Evolutionary conservation across 2,329 filamentous ascomycete species (phyloP).

Genomic region (Beauveria pseudobassiana): DNA sequence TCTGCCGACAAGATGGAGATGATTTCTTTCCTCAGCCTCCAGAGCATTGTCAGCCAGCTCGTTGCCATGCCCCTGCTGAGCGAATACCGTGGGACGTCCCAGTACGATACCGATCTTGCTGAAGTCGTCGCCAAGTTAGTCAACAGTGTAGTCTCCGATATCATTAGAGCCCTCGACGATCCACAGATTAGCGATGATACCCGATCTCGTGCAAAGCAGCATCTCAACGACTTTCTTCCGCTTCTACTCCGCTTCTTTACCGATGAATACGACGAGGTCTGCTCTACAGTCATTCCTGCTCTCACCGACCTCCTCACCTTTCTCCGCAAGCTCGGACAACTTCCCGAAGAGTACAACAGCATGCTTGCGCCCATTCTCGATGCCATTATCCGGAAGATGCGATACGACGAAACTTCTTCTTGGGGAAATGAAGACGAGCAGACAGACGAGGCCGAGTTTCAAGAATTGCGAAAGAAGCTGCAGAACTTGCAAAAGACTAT

Average conservation of each 20-base stretch:
- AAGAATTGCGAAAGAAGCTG: conserved; percentile 83
- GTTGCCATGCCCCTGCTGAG: conserved; percentile 74
- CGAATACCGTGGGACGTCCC: conserved; percentile 70
- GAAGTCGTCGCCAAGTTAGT: conserved; percentile 94
- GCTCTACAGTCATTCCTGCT: conserved; percentile 88
- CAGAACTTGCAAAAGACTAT: conserved; percentile 90
- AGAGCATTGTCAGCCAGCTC: conserved; percentile 77
- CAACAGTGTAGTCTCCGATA: conserved; percentile 80
- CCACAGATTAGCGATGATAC: conserved; percentile 51
- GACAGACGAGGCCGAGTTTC: conserved; percentile 95
- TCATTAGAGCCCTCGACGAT: conserved; percentile 79
- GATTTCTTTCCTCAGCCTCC: conserved; percentile 83
- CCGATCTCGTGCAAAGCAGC: conserved; percentile 67
- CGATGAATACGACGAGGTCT: conserved; percentile 97
- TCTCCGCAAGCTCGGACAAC: conserved; percentile 68
- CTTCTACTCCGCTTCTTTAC: conserved; percentile 90
- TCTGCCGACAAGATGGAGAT: conserved; percentile 87
- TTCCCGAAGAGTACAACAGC: conserved; percentile 67
- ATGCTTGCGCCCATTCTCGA: conserved; percentile 86
- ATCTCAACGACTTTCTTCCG: conserved; percentile 77
- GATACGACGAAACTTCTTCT: conserved; percentile 87
- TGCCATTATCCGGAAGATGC: conserved; percentile 91
- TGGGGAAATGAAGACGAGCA: conserved; percentile 95
- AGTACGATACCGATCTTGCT: conserved; percentile 91
- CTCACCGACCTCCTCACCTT: conserved; percentile 89